Evolutionary conservation across 2,329 filamentous ascomycete species (phyloP).

Genomic region (Cladosporium austrohemisphaericum): DNA sequence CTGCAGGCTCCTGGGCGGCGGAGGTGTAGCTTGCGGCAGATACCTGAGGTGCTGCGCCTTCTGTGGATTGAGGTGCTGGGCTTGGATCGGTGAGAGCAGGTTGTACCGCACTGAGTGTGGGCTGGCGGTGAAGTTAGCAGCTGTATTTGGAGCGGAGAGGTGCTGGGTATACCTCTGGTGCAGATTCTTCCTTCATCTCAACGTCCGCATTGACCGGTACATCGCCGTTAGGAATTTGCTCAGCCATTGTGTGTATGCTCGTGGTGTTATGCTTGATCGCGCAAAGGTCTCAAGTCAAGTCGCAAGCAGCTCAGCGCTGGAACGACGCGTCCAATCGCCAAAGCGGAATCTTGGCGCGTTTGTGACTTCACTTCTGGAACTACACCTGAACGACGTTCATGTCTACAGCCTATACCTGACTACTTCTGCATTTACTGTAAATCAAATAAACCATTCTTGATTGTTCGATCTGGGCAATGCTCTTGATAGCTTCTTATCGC

Average conservation of each 20-base stretch:
- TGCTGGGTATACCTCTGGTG: constrained; percentile 23
- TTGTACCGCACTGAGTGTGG: constrained; percentile 17
- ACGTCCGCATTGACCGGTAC: constrained; percentile 23
- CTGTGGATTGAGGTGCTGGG: constrained; percentile 23
- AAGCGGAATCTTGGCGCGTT: constrained; percentile 14
- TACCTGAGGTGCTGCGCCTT: constrained; percentile 9
- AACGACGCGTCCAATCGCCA: background rate
- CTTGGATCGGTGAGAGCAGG: constrained; percentile 25
- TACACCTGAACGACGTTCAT: background rate
- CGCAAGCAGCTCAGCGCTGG: too few relatives aligned
- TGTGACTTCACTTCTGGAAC: background rate
- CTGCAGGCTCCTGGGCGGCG: background rate
- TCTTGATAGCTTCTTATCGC: too few relatives aligned
- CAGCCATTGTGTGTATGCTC: constrained; percentile 25
- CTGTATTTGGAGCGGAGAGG: constrained; percentile 7
- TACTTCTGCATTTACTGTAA: background rate
- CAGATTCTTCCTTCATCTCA: constrained; percentile 36
- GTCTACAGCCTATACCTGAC: too few relatives aligned
- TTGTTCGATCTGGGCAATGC: too few relatives aligned
- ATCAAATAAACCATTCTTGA: background rate
- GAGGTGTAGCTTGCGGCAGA: background rate
- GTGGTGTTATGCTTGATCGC: too few relatives aligned
- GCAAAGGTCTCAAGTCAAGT: too few relatives aligned
- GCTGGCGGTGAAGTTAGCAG: constrained; percentile 10
- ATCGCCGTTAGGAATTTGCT: constrained; percentile 26